phyloP scores from a whole-genome alignment of 345 rosid genomes.

The Reutealis trisperma region DNA sequence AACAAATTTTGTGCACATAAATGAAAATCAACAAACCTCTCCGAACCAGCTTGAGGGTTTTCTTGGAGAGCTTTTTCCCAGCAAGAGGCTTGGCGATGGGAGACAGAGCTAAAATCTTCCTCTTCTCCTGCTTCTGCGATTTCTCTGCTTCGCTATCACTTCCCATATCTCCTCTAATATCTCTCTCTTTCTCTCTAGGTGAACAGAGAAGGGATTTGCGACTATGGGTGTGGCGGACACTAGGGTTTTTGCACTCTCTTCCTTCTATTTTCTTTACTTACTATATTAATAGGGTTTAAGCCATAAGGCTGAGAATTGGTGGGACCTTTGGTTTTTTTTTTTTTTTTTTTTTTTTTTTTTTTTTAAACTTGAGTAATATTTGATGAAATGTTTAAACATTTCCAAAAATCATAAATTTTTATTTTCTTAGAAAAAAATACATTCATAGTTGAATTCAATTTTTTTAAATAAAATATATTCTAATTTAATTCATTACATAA shows the following conservation, averaged over 20 bases:
- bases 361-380: no score
- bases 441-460: no score
- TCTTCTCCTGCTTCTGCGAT: constrained; percentile 55
- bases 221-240: not conserved
- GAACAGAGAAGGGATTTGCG: not conserved
- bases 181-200: not conserved
- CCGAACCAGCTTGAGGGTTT: constrained; percentile 83
- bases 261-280: not conserved
- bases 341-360: no score
- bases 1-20: no score
- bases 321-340: no score
- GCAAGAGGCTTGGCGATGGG: constrained; percentile 95
- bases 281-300: constrained; percentile 14
- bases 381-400: no score
- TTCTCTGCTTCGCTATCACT: constrained; percentile 81
- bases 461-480: no score
- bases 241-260: constrained; percentile 14
- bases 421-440: no score
- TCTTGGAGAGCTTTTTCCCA: constrained; percentile 86
- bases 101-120: constrained; percentile 54
- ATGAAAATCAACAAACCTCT: constrained; percentile 45
- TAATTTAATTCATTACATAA: no score
- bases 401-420: no score
- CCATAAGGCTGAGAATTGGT: no score
- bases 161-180: constrained; percentile 58